A percentile compares a stretch with the other conserved stretches of the same genome.
Evolutionary conservation across 495 filamentous ascomycete species (phyloP).

Genomic region (Hyaloscypha bicolor): DNA sequence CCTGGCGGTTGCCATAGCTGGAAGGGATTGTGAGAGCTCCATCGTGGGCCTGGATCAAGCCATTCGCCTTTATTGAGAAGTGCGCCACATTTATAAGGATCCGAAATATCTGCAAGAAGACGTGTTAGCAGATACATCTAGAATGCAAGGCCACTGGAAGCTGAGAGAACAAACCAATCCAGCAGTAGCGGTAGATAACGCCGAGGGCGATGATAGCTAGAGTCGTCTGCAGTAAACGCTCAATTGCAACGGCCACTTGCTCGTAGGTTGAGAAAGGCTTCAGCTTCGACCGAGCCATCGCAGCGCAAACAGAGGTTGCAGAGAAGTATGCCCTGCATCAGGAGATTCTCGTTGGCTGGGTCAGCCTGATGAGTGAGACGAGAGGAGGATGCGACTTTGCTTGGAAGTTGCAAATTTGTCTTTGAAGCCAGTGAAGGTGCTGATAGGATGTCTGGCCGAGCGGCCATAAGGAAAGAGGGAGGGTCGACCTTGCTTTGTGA

Average conservation of each 20-base stretch:
- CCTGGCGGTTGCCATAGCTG: constrained; percentile 60
- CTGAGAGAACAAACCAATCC: constrained; percentile 34
- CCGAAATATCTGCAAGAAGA: constrained; percentile 42
- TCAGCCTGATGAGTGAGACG: not conserved
- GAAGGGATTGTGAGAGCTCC: constrained; percentile 30
- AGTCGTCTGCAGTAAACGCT: not conserved
- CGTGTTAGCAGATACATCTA: constrained; percentile 21
- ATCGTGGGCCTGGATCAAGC: constrained; percentile 43
- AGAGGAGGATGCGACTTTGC: not conserved
- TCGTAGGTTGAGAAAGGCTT: not conserved
- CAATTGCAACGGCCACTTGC: not conserved
- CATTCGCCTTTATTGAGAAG: constrained; percentile 55
- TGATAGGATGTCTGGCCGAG: not conserved
- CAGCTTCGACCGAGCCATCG: not conserved
- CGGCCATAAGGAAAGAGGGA: not conserved
- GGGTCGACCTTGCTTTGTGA: not conserved
- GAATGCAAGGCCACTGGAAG: constrained; percentile 9
- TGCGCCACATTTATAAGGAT: constrained; percentile 58
- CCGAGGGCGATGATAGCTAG: constrained; percentile 29
- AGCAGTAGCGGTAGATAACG: constrained; percentile 41
- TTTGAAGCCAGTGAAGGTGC: not conserved
- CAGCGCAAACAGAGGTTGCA: not conserved
- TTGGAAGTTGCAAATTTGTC: not conserved
- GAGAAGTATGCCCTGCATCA: not conserved
- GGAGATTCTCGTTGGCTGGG: not conserved